These are phyloP conservation scores for Pichia manshurica DNA, from an alignment of 805 yeast species.

Conservation along the genomic window DNA sequence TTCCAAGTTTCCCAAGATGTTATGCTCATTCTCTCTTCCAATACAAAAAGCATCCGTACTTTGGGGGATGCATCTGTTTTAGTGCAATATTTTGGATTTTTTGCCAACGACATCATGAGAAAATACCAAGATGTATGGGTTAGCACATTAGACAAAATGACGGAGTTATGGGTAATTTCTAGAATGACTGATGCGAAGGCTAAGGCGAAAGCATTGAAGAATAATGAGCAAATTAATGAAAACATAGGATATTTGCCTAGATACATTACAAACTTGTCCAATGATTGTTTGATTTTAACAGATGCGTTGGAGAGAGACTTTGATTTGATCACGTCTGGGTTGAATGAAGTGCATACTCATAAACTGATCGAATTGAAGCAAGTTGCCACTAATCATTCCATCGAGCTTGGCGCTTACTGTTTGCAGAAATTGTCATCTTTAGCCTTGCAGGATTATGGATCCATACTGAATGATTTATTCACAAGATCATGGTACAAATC, in stretches of 20 bases:
- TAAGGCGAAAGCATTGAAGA: not conserved
- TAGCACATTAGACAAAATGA: constrained; percentile 16
- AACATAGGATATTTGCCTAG: constrained; percentile 28
- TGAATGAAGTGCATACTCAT: constrained; percentile 22
- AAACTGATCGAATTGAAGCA: constrained; percentile 17
- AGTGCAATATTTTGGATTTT: constrained; percentile 22
- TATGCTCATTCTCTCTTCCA: constrained; percentile 24
- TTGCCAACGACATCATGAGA: constrained; percentile 20
- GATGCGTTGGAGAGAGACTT: constrained; percentile 26
- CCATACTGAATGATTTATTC: constrained; percentile 23
- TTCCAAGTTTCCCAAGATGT: constrained; percentile 26
- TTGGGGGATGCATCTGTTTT: constrained; percentile 28
- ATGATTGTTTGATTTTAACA: constrained; percentile 28
- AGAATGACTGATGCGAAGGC: not conserved
- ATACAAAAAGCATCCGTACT: constrained; percentile 34
- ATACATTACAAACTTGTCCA: constrained; percentile 27
- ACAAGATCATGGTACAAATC: constrained; percentile 28
- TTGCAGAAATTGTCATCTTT: constrained; percentile 23
- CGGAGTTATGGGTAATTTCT: constrained; percentile 13
- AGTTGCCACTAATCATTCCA: constrained; percentile 20
- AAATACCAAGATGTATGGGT: constrained; percentile 22
- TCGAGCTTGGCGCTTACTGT: constrained; percentile 26
- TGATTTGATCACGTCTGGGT: constrained; percentile 18
- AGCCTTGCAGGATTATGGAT: constrained; percentile 22
- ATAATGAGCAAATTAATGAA: not conserved